Evolutionary conservation across 2,329 filamentous ascomycete genomes (phyloP).

Genomic region (Alternaria hordeiaustralica): DNA sequence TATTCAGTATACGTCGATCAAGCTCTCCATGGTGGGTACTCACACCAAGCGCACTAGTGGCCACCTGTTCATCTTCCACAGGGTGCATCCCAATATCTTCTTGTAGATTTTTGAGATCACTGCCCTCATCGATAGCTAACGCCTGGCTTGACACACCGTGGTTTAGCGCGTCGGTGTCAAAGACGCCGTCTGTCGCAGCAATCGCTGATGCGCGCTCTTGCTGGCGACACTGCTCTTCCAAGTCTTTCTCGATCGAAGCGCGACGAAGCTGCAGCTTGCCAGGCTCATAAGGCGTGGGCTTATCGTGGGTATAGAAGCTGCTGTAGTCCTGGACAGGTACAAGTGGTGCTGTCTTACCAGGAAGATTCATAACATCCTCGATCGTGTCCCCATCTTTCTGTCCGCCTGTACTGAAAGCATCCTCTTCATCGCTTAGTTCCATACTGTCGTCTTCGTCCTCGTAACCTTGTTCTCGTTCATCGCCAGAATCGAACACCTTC

Average conservation of each 20-base stretch:
- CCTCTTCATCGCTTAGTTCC: conserved; percentile 18
- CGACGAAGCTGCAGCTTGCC: background rate
- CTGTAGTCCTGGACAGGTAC: background rate
- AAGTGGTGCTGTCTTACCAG: background rate
- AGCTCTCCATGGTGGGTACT: too few species aligned
- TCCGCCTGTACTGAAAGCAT: background rate
- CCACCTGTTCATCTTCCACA: background rate
- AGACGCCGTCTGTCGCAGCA: background rate
- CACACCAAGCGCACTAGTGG: background rate
- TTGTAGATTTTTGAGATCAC: background rate
- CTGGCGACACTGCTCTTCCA: background rate
- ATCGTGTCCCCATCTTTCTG: background rate
- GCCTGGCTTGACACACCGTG: background rate
- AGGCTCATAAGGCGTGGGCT: background rate
- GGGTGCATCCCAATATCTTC: background rate
- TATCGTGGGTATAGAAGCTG: background rate
- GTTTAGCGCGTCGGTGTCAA: background rate
- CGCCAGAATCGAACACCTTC: background rate
- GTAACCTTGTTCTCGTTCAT: conserved; percentile 20
- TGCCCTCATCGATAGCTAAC: background rate
- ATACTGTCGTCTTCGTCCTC: conserved; percentile 26
- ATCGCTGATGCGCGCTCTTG: background rate
- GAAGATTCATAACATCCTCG: conserved; percentile 15
- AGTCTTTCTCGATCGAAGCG: background rate
- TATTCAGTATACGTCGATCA: background rate